Conservation (phyloP, 2,329 filamentous ascomycete species). For the Blastomyces parvus region DNA sequence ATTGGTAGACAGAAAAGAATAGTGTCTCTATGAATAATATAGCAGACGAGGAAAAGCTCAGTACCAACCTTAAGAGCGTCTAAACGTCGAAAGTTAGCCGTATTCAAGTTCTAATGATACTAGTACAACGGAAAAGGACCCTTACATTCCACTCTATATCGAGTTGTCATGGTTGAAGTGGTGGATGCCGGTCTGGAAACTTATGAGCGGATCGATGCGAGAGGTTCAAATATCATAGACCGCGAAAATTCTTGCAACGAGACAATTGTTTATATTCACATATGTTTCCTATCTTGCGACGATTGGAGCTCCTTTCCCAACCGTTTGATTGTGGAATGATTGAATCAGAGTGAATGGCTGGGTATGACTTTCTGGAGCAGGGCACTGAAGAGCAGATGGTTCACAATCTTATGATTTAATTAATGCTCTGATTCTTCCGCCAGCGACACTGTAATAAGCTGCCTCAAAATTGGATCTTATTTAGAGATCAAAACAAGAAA, state of each 20-base stretch:
- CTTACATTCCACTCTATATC: conserved; percentile 61
- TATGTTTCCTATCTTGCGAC: neutral
- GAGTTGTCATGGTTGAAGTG: conserved; percentile 34
- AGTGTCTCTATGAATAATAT: neutral
- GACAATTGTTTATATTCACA: neutral
- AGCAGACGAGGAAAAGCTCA: neutral
- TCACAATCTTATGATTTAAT: neutral
- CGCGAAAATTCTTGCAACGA: neutral
- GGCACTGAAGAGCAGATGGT: neutral
- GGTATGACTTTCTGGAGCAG: neutral
- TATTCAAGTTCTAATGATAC: neutral
- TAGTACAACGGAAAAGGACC: conserved; percentile 13
- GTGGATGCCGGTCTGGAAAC: neutral
- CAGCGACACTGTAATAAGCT: neutral
- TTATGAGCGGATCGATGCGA: neutral
- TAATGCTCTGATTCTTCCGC: no score
- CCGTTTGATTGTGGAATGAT: neutral
- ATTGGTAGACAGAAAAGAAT: conserved; percentile 9
- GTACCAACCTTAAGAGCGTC: conserved; percentile 52
- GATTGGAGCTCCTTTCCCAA: neutral
- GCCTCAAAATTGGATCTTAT: neutral
- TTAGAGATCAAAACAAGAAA: neutral
- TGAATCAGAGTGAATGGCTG: neutral
- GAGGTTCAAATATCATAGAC: neutral
- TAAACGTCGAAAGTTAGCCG: conserved; percentile 23